Evolutionary conservation across 1,284 basidiomycete species (phyloP).

Genomic region (Phaffia rhodozyma): DNA sequence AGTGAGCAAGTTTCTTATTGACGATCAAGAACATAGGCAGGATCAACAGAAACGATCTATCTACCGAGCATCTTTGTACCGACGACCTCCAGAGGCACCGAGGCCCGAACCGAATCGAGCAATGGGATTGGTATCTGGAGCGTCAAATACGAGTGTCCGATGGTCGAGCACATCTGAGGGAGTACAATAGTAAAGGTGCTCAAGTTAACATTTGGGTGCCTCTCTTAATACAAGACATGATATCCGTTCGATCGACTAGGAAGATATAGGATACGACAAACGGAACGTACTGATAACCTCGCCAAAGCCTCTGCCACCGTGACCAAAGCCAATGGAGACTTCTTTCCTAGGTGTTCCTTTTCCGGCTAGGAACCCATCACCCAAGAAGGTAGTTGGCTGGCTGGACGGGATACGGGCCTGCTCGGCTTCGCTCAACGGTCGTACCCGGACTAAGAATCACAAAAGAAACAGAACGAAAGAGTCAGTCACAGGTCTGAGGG

Average conservation of each 20-base stretch:
- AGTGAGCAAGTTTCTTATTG: conserved; percentile 26
- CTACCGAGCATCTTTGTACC: conserved; percentile 68
- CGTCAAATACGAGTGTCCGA: conserved; percentile 74
- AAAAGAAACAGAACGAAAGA: not conserved
- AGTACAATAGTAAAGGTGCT: not conserved
- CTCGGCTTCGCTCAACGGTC: conserved; percentile 76
- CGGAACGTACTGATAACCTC: conserved; percentile 34
- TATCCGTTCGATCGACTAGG: conserved; percentile 44
- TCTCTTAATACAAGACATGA: not conserved
- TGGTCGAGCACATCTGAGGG: conserved; percentile 38
- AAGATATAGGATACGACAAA: not conserved
- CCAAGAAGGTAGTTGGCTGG: conserved; percentile 56
- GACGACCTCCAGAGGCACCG: conserved; percentile 55
- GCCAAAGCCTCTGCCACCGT: conserved; percentile 26
- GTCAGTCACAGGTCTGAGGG: not conserved
- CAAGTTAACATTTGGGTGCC: not conserved
- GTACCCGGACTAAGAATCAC: conserved; percentile 58
- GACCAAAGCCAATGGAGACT: conserved; percentile 15
- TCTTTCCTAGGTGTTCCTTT: conserved; percentile 25
- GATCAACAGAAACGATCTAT: conserved; percentile 18
- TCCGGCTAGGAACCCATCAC: conserved; percentile 63
- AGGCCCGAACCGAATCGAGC: conserved; percentile 52
- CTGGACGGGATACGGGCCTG: conserved; percentile 56
- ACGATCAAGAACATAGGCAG: conserved; percentile 10
- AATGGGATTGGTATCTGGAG: conserved; percentile 69